Base-by-base conservation (phyloP, 225 moss, liverwort and hornwort genomes). In the Marchantia paleacea region DNA sequence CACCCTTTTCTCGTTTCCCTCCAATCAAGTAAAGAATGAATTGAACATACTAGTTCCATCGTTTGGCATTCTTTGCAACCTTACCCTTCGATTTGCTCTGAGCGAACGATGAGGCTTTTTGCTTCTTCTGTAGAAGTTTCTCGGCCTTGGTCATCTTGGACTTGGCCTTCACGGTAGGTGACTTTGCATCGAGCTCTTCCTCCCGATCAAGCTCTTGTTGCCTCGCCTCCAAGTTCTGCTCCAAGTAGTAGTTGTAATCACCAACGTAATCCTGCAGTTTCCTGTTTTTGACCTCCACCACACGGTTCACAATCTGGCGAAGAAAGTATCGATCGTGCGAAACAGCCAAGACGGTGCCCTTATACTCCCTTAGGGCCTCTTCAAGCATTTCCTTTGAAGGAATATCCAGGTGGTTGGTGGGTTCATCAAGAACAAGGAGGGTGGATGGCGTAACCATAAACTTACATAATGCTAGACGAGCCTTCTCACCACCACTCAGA, bases 361-460 rank as follows among this genome's bases (percentile, higher is more conserved):
- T 89, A 75, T 92, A 99, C 58, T 95, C 99, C 84, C 99, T 89
- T 82, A 99, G 84, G 25, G 99, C 99, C 86, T 95, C 99, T 89
- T 99, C 99, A 13, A 99, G 84, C 95, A 99, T 99, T 85, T 99
- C 99, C 83, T 99, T 99, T 0, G 99, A 95, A 68, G 99, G 94
- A 65, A 99, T 99, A 78, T 99, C 99, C 26, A 99, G 85, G 85
- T 99, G 95, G 77, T 99, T 99, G 48, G 95, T 99, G 12, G 99
- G 99, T 82, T 99, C 99, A 71, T 99, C 99, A 77, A 99, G 80
- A 65, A 99, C 86, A 0, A 99, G 81, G 57, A 99, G 52, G 14
- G 99, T 95, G 54, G 95, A 99, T 22, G 99, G 99, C 28, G 95
- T 94, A 25, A 99, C 99, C 99, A 99, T 99, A 77, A 99, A 99